Base-by-base conservation (phyloP, 2,329 filamentous ascomycete species). In the Aspergillus piperis region DNA sequence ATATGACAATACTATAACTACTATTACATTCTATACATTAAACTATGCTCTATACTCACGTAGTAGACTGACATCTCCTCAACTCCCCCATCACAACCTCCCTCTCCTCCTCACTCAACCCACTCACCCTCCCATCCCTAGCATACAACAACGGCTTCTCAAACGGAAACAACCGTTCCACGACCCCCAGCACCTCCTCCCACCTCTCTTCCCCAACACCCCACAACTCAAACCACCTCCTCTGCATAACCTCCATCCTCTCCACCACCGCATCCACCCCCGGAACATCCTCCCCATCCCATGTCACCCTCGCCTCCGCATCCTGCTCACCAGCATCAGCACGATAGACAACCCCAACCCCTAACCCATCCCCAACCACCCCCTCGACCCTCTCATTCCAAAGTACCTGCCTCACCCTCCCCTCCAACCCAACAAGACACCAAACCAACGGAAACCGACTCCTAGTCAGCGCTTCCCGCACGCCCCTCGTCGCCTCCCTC, bases 401-500 rank as follows among this genome's bases (percentile, higher is more conserved):
- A 50, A 82, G 63, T 30, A 76, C 72, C 68, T 82, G 80, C 55
- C 70, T 72, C 50, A 81, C 54, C 10, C 60, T 64, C 17, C 74
- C 75, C 54, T 74, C 71, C 54, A 70, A 59, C 60, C 76, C 75
- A 60, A 79, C 73, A 69, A 80, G 73, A 68, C 80, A 73, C 78
- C 80, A 96, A 0, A 88, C 87, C 81, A 96, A 84, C 0, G 92
- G 90, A 79, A 84, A 87, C 39, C 78, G 75, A 70, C 89, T 90
- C 60, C 86, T 79, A 4, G 83, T 83, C 65, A 97, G 71, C 23
- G 91, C 87, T 51, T 92, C 87, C 59, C 90, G 80, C 3, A 96
- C 87, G 1, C 93, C 94, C 70, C 86, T 90, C 0, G 92, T 96
- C 32, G 92, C 90, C 56, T 86, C 81, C 62, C 83, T 81, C 64